Conservation (phyloP, 2,329 filamentous ascomycete species). For the Colletotrichum lindemuthianum region DNA sequence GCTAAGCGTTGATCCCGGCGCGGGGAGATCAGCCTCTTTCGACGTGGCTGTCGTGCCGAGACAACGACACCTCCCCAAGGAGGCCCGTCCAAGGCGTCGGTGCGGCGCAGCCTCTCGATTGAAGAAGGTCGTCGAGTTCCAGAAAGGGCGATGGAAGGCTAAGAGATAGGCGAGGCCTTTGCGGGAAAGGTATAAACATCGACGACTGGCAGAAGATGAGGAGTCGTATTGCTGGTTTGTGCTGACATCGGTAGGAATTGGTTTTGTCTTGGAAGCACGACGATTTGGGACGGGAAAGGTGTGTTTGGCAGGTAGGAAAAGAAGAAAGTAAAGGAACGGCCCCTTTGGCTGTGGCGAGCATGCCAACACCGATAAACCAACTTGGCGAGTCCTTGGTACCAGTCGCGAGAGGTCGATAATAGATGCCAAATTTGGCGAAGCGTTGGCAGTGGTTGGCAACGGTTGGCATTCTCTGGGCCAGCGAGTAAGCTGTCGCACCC, state of each 20-base stretch:
- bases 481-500: constrained; percentile 24
- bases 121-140: constrained; percentile 13
- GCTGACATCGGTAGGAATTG: not conserved
- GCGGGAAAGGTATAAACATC: not conserved
- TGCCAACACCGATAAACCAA: constrained; percentile 34
- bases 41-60: constrained; percentile 30
- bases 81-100: constrained; percentile 21
- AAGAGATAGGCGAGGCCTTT: constrained; percentile 27
- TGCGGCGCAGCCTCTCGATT: constrained; percentile 6
- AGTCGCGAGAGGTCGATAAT: constrained; percentile 27
- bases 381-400: constrained; percentile 35
- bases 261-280: not conserved
- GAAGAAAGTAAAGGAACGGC: not conserved
- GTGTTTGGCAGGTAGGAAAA: constrained; percentile 8
- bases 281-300: not conserved
- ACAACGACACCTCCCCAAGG: constrained; percentile 31
- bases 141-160: constrained; percentile 15
- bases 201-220: constrained; percentile 6
- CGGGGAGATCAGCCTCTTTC: constrained; percentile 29
- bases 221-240: constrained; percentile 3
- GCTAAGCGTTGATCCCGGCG: constrained; percentile 21
- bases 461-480: constrained; percentile 33
- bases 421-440: constrained; percentile 24
- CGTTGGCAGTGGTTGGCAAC: constrained; percentile 16
- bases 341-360: constrained; percentile 25